phyloP scores from a whole-genome alignment of 257 asterid genomes.

The Gentiana straminea region DNA sequence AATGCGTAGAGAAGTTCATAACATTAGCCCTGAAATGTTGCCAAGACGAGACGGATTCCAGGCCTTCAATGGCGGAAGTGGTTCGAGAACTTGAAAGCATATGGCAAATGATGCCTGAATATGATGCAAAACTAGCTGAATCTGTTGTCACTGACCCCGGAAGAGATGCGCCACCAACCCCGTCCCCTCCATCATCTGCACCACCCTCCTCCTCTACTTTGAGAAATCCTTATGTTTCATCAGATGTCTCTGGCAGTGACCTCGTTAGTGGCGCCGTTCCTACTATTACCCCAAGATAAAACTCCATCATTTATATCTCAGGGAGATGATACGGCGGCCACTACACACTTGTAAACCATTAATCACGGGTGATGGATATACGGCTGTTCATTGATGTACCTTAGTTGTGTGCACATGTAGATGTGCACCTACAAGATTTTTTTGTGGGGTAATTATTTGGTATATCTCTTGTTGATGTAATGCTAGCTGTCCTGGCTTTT shows the following conservation, averaged over 20 bases:
- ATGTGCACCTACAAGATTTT: too few species aligned
- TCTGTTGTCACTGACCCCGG: conserved; percentile 12
- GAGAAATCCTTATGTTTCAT: conserved; percentile 14
- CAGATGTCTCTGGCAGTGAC: conserved; percentile 22
- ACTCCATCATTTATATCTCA: too few species aligned
- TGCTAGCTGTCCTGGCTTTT: too few species aligned
- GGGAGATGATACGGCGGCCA: too few species aligned
- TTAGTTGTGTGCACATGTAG: too few species aligned
- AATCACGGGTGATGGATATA: neutral
- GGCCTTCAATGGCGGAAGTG: conserved; percentile 30
- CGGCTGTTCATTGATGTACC: too few species aligned
- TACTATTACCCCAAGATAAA: conserved; percentile 21
- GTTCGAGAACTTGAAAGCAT: conserved; percentile 25
- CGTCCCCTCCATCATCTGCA: conserved; percentile 12
- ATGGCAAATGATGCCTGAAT: conserved; percentile 20
- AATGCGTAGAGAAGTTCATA: conserved; percentile 24
- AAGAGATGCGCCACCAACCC: conserved; percentile 6
- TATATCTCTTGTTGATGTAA: too few species aligned
- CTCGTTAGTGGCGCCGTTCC: conserved; percentile 29
- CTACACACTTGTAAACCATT: too few species aligned
- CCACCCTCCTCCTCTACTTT: conserved; percentile 14
- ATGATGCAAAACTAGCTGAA: conserved; percentile 10
- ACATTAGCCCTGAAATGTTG: conserved; percentile 29
- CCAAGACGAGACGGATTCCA: conserved; percentile 18
- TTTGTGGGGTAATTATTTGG: too few species aligned